Evolutionary conservation across 2,329 filamentous ascomycete species (phyloP).

Genomic region (Colletotrichum tofieldiae): DNA sequence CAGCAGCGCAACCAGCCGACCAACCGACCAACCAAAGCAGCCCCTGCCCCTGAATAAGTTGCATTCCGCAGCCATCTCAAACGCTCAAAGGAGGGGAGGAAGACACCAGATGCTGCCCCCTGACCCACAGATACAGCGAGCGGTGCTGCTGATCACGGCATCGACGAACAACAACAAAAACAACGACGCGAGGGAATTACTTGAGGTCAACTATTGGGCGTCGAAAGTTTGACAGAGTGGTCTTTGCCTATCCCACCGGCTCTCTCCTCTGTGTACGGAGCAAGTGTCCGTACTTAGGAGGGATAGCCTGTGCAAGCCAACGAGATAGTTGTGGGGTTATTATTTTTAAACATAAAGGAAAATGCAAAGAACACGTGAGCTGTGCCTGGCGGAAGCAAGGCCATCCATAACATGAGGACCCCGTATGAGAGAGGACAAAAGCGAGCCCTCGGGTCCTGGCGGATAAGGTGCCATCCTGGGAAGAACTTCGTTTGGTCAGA

Average conservation of each 20-base stretch:
- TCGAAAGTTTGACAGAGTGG: not conserved
- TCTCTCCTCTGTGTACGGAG: not conserved
- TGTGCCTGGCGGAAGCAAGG: slow-evolving; percentile 34
- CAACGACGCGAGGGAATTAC: not conserved
- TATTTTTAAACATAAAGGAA: slow-evolving; percentile 9
- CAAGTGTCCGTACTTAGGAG: slow-evolving; percentile 1
- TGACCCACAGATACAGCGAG: slow-evolving; percentile 5
- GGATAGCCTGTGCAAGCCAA: not conserved
- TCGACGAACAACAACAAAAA: slow-evolving; percentile 5
- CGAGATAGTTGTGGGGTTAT: not conserved
- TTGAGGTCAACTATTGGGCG: not conserved
- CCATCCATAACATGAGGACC: not conserved
- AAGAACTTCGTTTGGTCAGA: not conserved
- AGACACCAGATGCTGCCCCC: not conserved
- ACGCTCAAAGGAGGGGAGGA: slow-evolving; percentile 1
- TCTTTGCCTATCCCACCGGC: not conserved
- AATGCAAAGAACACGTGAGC: slow-evolving; percentile 23
- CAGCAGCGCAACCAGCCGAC: slow-evolving; percentile 10
- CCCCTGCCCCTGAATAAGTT: slow-evolving; percentile 17
- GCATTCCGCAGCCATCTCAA: slow-evolving; percentile 20
- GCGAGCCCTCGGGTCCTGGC: not conserved
- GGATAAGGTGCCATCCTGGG: not conserved
- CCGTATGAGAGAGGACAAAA: not conserved
- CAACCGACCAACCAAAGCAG: slow-evolving; percentile 3
- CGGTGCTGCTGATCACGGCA: not conserved